phyloP scores from a whole-genome alignment of 2,329 filamentous ascomycete species.

The Didymella pomorum region DNA sequence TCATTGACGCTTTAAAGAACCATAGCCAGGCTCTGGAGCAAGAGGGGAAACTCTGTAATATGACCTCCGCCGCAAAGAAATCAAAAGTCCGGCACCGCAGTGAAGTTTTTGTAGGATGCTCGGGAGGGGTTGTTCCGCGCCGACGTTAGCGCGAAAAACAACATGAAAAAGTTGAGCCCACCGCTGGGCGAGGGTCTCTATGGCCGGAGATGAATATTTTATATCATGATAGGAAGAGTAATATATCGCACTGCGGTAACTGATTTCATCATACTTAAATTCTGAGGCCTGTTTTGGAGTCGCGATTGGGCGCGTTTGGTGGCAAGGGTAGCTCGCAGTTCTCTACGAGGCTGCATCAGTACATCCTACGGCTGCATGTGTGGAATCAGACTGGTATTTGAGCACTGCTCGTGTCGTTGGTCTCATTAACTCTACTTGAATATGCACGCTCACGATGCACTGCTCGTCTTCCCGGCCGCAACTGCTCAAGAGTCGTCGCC shows the following conservation, averaged over 20 bases:
- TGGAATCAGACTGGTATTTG: neutral
- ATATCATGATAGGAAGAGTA: slow-evolving; percentile 53
- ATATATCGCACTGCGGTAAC: slow-evolving; percentile 45
- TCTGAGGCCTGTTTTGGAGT: slow-evolving; percentile 46
- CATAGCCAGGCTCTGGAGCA: slow-evolving; percentile 69
- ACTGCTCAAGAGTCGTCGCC: slow-evolving; percentile 66
- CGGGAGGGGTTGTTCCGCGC: slow-evolving; percentile 14
- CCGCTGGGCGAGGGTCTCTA: slow-evolving; percentile 11
- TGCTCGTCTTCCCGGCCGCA: neutral
- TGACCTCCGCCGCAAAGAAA: slow-evolving; percentile 78
- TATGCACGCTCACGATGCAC: slow-evolving; percentile 3
- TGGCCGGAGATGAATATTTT: slow-evolving; percentile 50
- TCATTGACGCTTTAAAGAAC: slow-evolving; percentile 74
- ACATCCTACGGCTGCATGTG: neutral
- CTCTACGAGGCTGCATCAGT: neutral
- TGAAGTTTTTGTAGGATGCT: slow-evolving; percentile 34
- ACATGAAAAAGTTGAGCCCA: neutral
- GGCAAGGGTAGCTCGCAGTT: neutral
- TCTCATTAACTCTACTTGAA: slow-evolving; percentile 14
- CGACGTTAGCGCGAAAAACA: slow-evolving; percentile 11
- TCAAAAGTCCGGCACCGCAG: slow-evolving; percentile 52
- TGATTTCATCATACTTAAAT: slow-evolving; percentile 46
- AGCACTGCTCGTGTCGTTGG: slow-evolving; percentile 13
- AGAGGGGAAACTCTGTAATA: slow-evolving; percentile 74
- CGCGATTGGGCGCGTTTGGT: neutral